These are phyloP conservation scores for Globisporangium rhizosaccharum DNA, from an alignment of 352 stramenopile species.

Conservation along the genomic window DNA sequence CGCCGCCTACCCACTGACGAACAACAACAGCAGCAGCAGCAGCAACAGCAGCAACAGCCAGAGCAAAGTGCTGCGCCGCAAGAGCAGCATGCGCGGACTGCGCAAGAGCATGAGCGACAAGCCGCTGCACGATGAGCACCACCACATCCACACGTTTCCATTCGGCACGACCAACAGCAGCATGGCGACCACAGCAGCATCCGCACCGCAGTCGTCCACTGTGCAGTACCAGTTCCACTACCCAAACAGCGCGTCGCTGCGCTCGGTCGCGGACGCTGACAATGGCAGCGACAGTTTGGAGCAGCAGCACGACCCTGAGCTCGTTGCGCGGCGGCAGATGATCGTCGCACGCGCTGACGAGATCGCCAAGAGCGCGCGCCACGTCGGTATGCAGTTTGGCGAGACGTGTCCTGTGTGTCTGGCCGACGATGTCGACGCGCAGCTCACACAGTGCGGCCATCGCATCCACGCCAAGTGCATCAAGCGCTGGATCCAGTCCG, in stretches of 20 bases:
- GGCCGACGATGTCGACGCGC: constrained; percentile 66
- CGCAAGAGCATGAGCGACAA: constrained; percentile 31
- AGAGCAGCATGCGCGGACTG: constrained; percentile 17
- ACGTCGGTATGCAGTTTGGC: constrained; percentile 57
- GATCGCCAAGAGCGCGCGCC: constrained; percentile 54
- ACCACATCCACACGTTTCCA: background rate
- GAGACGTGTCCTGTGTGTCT: constrained; percentile 68
- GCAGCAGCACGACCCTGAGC: constrained; percentile 21
- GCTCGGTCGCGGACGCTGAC: constrained; percentile 25
- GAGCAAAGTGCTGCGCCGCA: constrained; percentile 21
- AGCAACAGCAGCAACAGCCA: constrained; percentile 1
- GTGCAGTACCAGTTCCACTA: constrained; percentile 1
- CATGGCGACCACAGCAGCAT: constrained; percentile 1
- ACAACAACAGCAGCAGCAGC: background rate
- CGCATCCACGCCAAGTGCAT: constrained; percentile 75
- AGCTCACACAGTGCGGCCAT: constrained; percentile 57
- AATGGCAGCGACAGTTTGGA: constrained; percentile 15
- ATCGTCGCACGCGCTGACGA: constrained; percentile 61
- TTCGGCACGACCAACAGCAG: background rate
- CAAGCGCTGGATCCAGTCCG: constrained; percentile 67
- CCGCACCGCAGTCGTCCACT: background rate
- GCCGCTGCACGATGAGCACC: constrained; percentile 11
- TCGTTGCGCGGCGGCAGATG: constrained; percentile 18
- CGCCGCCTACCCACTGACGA: constrained; percentile 2
- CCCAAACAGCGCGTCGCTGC: constrained; percentile 28